Evolutionary conservation across 108 stramenopile species (phyloP), one percentile per base, ranked within the genome.

Genomic region (Fragilaria crotonensis): DNA sequence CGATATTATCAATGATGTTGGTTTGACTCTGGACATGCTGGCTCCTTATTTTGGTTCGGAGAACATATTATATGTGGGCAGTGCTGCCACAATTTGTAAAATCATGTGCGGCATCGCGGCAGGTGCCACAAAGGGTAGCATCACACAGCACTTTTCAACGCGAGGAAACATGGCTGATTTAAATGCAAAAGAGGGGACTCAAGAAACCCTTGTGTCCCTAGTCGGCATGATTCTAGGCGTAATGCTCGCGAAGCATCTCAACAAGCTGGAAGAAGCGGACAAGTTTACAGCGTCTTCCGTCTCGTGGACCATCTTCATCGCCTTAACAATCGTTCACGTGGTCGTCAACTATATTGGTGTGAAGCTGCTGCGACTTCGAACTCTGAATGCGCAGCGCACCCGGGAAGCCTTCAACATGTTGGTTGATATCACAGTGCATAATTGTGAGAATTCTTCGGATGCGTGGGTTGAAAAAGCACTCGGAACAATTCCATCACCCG

Each of bases 151-250:
- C 48, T 87, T 88, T 59, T 76, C 87, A 22, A 66, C 68, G 5
- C 32, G 70, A 7, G 89, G 90, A 2, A 96, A 98, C 66, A 83
- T 86, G 60, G 95, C 94, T 1, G 97, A 98, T 65, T 64, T 98
- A 48, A 83, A 72, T 61, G 88, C 95, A 60, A 98, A 98, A 67
- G 97, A 98, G 64, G 82, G 77, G 9, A 90, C 95, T 17, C 97
- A 98, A 70, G 97, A 98, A 66, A 95, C 95, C 0, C 60, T 91
- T n/a, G 95, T 96, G 2, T 94, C 86, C 28, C 62, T 98, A 20
- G 47, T 95, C 19, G 97, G 97, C 21, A 94, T 98, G 87, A 60
- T 81, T 3, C 59, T 78, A 19, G 96, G 94, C 18, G 62, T 90
- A 23, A 47, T 49, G 19, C 54, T 92, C 19, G 83, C 86, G 5